A percentile compares a stretch with the other conserved stretches of the same genome.
Conservation (phyloP, 2,329 filamentous ascomycete genomes). For the Aquanectria penicillioides region DNA sequence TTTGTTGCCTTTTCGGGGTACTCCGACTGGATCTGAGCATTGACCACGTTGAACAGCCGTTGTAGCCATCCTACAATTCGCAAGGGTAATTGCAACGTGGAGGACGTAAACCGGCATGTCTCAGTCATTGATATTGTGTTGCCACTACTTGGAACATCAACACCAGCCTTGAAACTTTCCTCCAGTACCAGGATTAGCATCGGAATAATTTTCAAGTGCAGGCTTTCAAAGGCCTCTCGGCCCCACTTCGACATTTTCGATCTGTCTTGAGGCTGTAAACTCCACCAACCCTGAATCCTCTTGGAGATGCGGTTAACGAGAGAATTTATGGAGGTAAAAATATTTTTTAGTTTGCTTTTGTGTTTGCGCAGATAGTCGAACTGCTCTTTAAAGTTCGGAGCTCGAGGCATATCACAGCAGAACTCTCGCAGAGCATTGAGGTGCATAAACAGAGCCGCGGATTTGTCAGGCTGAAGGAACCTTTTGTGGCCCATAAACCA, state of each 20-base stretch:
- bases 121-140: neutral
- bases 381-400: constrained; percentile 23
- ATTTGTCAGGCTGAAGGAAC: neutral
- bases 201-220: constrained; percentile 38
- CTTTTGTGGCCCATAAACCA: constrained; percentile 2
- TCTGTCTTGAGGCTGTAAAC: neutral
- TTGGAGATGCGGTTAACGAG: constrained; percentile 18
- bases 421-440: constrained; percentile 26
- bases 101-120: constrained; percentile 32
- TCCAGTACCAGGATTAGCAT: constrained; percentile 38
- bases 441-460: constrained; percentile 23
- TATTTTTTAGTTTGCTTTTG: neutral
- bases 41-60: constrained; percentile 26
- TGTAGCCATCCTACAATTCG: constrained; percentile 28
- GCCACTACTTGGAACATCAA: neutral
- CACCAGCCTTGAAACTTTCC: constrained; percentile 31
- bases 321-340: constrained; percentile 21
- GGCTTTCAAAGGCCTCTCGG: constrained; percentile 7
- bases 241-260: constrained; percentile 8
- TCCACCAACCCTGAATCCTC: constrained; percentile 8
- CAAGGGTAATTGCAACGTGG: constrained; percentile 26
- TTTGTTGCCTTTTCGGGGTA: neutral
- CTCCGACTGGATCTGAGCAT: constrained; percentile 23
- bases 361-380: constrained; percentile 24
- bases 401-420: constrained; percentile 27